Evolutionary conservation across 225 moss, liverwort and hornwort genomes (phyloP), one percentile per base, ranked within the genome.

Genomic region (Sphagnum contortum): DNA sequence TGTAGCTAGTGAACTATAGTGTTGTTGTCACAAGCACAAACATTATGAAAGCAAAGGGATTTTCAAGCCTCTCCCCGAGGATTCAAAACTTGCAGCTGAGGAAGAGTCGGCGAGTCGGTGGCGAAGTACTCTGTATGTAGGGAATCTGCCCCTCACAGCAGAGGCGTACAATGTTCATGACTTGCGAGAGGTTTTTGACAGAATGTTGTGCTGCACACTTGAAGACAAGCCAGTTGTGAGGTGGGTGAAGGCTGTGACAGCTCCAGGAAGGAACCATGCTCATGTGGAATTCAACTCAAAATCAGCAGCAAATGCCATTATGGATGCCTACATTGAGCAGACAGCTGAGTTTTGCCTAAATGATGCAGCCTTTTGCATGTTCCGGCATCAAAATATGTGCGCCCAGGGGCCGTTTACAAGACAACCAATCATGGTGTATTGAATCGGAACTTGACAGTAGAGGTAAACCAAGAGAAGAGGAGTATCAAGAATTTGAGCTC

Each of bases 371-470:
- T 49, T 69, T 47, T 60, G 29, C 47, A 59, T 69, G 3, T 60
- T 69, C 11, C 59, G 60, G 49, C 60, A 69, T 48, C 60, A 69
- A 61, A 69, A 50, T 69, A 69, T 44, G 61, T 69, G 51, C 69
- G 69, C 3, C 69, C 69, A 6, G 69, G 69, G 10, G 69, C 69
- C 11, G 4, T 60, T 5, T 69, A 69, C 53, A 69, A 63, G 63
- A 63, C 48, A 12, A 49, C 4, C 29, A 5, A 4, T n/a, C 50
- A 4, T 11, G 63, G 12, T 4, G 5, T 50, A 12, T 49, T n/a
- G 13, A 63, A 12, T 5, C 9, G 3, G 12, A 47, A 10, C 47
- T 49, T 63, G 5, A 49, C 48, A 5, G 63, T 8, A 12, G 12
- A 63, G 48, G 2, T 8, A 10, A 45, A 61, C 46, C 44, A 61